Evolutionary conservation across 139 green algal genomes (phyloP).

Genomic region (Dunaliella primolecta): DNA sequence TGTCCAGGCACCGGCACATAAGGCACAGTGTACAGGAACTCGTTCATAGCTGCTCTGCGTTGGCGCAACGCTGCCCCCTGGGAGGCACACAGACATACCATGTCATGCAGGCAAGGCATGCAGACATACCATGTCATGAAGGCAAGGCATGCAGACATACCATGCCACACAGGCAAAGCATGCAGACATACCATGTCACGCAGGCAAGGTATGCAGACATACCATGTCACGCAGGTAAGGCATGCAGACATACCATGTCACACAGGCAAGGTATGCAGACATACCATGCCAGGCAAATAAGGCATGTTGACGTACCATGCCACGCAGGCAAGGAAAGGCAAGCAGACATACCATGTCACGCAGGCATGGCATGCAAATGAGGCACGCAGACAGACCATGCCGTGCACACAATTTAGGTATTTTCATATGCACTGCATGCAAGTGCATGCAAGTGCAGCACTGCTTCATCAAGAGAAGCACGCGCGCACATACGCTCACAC

Average conservation of each 20-base stretch:
- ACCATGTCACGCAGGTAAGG: no score
- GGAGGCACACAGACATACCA: background rate
- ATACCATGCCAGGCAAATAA: slow-evolving; percentile 20
- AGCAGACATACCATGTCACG: background rate
- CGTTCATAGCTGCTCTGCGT: slow-evolving; percentile 57
- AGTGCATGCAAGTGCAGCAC: no score
- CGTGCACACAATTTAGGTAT: no score
- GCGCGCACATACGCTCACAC: background rate
- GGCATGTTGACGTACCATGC: slow-evolving; percentile 57
- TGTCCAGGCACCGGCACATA: slow-evolving; percentile 46
- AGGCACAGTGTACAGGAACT: slow-evolving; percentile 82
- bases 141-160: no score
- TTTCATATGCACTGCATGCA: no score
- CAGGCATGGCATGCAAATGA: background rate
- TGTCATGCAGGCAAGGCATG: background rate
- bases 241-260: no score
- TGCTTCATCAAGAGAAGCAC: no score
- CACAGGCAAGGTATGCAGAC: no score
- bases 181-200: no score
- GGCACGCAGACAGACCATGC: no score
- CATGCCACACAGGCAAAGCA: no score
- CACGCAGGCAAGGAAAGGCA: slow-evolving; percentile 37
- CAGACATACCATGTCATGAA: background rate
- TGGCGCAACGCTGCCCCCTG: slow-evolving; percentile 49
- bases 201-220: no score